These are phyloP conservation scores for Symmetrospora coprosmae DNA, from an alignment of 768 basidiomycete species.

Conservation along the genomic window DNA sequence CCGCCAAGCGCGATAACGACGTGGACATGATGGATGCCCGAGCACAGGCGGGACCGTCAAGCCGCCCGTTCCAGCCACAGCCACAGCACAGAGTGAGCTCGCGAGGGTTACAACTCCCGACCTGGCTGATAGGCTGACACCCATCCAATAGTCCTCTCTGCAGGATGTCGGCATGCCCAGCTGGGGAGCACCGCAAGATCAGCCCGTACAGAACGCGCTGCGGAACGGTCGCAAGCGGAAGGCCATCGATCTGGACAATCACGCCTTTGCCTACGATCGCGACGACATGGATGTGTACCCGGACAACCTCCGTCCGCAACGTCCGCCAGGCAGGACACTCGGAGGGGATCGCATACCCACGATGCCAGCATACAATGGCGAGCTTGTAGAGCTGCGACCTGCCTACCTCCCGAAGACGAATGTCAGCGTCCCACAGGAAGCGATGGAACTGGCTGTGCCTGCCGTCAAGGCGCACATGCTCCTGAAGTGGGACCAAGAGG, in stretches of 20 bases:
- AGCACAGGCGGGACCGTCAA: neutral
- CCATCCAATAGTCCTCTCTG: neutral
- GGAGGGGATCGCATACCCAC: slow-evolving; percentile 2
- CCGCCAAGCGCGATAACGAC: neutral
- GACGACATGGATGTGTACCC: neutral
- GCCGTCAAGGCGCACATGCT: slow-evolving; percentile 46
- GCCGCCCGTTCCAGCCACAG: no score
- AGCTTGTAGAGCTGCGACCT: slow-evolving; percentile 4
- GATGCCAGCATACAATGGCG: slow-evolving; percentile 1
- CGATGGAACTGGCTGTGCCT: slow-evolving; percentile 36
- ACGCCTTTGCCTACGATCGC: no score
- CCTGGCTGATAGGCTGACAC: neutral
- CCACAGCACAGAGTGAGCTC: neutral
- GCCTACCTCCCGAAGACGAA: slow-evolving; percentile 11
- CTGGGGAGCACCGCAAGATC: slow-evolving; percentile 18
- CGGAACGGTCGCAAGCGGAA: neutral
- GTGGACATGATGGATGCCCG: neutral
- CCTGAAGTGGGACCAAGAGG: slow-evolving; percentile 50
- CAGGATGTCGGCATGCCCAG: slow-evolving; percentile 6
- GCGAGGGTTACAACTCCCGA: neutral
- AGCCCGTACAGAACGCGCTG: slow-evolving; percentile 5
- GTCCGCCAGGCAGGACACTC: slow-evolving; percentile 10
- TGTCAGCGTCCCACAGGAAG: neutral
- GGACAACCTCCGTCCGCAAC: neutral
- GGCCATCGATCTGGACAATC: neutral